Conservation (phyloP, 2,329 filamentous ascomycete species). For the Coleophoma cylindrospora region DNA sequence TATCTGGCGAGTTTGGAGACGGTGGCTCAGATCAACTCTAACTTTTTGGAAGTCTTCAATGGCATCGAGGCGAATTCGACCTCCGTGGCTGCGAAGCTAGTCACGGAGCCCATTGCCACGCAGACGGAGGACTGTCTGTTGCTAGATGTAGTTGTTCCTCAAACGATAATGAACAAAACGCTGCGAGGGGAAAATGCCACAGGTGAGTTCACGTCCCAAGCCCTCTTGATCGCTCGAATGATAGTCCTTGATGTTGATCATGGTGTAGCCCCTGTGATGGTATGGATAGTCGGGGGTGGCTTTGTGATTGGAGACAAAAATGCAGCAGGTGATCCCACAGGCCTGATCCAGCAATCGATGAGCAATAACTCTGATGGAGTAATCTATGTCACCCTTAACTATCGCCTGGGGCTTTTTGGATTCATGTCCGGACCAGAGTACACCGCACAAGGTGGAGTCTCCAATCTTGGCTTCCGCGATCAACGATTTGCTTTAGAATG, state of each 20-base stretch:
- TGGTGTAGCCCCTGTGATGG: slow-evolving; percentile 20
- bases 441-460: slow-evolving; percentile 32
- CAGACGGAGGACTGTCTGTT: slow-evolving; percentile 41
- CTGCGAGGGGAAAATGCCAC: neutral
- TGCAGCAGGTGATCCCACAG: slow-evolving; percentile 26
- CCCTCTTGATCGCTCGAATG: neutral
- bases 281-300: slow-evolving; percentile 45
- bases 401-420: slow-evolving; percentile 28
- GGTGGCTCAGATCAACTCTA: neutral
- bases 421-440: slow-evolving; percentile 36
- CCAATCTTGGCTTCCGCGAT: slow-evolving; percentile 44
- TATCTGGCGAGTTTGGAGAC: neutral
- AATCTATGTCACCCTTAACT: slow-evolving; percentile 28
- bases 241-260: neutral
- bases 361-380: slow-evolving; percentile 27
- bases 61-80: neutral
- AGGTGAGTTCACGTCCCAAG: neutral
- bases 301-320: slow-evolving; percentile 35
- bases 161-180: slow-evolving; percentile 23
- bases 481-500: slow-evolving; percentile 49
- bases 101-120: neutral
- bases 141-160: slow-evolving; percentile 39
- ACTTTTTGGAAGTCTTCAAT: neutral
- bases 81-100: neutral
- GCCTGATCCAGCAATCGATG: slow-evolving; percentile 27